These are phyloP conservation scores for Schizosaccharomyces osmophilus DNA, from an alignment of 805 yeast species.

Conservation along the genomic window DNA sequence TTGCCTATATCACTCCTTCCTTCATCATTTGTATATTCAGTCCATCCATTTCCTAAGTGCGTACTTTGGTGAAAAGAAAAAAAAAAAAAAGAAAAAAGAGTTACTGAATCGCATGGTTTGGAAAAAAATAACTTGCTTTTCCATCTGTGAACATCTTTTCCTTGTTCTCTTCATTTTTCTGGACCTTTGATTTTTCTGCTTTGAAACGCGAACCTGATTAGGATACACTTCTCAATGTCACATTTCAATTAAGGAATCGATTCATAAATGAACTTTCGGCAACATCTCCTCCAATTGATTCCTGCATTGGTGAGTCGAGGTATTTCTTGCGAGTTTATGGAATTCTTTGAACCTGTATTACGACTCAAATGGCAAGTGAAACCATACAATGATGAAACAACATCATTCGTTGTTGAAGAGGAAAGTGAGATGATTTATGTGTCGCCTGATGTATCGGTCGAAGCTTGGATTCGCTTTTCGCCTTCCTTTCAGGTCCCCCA, in stretches of 20 bases:
- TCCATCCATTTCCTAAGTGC: too few species aligned
- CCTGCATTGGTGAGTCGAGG: not conserved
- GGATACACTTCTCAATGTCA: too few species aligned
- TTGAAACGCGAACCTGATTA: too few species aligned
- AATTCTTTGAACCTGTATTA: not conserved
- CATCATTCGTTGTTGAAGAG: not conserved
- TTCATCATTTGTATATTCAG: too few species aligned
- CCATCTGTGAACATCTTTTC: too few species aligned
- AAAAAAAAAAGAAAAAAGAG: too few species aligned
- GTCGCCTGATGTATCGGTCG: not conserved
- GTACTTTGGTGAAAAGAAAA: too few species aligned
- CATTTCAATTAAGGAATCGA: not conserved
- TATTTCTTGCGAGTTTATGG: not conserved
- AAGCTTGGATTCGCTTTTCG: not conserved
- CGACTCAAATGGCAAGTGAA: not conserved
- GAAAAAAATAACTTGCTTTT: too few species aligned
- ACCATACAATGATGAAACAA: not conserved
- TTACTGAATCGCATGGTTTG: too few species aligned
- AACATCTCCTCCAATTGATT: not conserved
- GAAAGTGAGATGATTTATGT: not conserved
- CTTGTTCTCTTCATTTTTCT: too few species aligned
- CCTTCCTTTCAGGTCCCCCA: not conserved
- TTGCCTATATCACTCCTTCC: too few species aligned
- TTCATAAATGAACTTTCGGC: not conserved
- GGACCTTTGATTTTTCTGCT: too few species aligned